These are phyloP conservation scores for Daldinia loculata DNA, from an alignment of 495 filamentous ascomycete species.

Conservation along the genomic window DNA sequence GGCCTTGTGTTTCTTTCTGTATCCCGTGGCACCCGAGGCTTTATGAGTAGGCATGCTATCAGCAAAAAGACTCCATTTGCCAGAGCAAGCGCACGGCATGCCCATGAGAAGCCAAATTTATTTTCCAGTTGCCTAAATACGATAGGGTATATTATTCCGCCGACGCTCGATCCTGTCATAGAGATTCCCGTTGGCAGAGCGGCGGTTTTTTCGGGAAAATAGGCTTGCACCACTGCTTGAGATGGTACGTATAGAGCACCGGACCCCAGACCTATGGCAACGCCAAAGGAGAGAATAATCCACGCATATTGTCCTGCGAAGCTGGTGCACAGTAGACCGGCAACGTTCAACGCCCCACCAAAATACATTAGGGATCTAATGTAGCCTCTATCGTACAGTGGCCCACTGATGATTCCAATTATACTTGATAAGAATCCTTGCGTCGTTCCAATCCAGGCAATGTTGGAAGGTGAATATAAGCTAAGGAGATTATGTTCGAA, in stretches of 20 bases:
- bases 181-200: constrained; percentile 77
- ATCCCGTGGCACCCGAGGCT: constrained; percentile 52
- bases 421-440: constrained; percentile 72
- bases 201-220: constrained; percentile 70
- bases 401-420: constrained; percentile 66
- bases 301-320: constrained; percentile 53
- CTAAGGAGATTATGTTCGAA: constrained; percentile 48
- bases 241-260: constrained; percentile 74
- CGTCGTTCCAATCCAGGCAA: constrained; percentile 68
- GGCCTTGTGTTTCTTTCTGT: constrained; percentile 25
- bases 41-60: constrained; percentile 56
- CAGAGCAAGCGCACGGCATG: constrained; percentile 68
- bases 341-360: constrained; percentile 64
- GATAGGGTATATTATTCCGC: constrained; percentile 73
- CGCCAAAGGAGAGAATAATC: constrained; percentile 58
- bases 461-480: constrained; percentile 46
- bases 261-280: constrained; percentile 54
- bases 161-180: constrained; percentile 72
- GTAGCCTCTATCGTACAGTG: constrained; percentile 71
- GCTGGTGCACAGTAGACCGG: constrained; percentile 64
- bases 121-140: constrained; percentile 64
- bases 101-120: constrained; percentile 69
- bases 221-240: constrained; percentile 76
- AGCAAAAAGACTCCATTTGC: constrained; percentile 59
- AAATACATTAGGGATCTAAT: constrained; percentile 59